Evolutionary conservation across 371 early-diverging fungal species (phyloP).

Genomic region (Chytridiales sp.): DNA sequence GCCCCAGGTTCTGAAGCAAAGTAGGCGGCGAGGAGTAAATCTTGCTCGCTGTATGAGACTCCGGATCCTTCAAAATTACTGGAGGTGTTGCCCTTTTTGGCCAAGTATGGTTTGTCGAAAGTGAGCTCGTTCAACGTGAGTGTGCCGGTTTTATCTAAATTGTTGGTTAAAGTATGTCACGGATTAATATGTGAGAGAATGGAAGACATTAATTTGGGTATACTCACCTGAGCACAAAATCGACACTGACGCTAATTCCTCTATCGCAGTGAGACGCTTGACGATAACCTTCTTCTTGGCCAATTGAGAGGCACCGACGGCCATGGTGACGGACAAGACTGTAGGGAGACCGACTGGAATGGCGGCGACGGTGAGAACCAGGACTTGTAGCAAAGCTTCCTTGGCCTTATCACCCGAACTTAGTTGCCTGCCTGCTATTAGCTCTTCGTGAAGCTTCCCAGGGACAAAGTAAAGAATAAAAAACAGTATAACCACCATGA

Average conservation of each 20-base stretch:
- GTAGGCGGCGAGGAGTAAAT: slow-evolving; percentile 81
- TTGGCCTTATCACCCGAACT: slow-evolving; percentile 37
- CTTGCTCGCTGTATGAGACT: slow-evolving; percentile 64
- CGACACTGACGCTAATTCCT: slow-evolving; percentile 92
- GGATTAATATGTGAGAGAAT: neutral
- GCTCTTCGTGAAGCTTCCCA: neutral
- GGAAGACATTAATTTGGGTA: neutral
- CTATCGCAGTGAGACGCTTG: slow-evolving; percentile 91
- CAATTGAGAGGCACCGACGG: slow-evolving; percentile 89
- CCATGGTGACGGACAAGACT: slow-evolving; percentile 96
- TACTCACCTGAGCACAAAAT: slow-evolving; percentile 73
- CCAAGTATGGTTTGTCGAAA: slow-evolving; percentile 79
- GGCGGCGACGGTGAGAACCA: slow-evolving; percentile 93
- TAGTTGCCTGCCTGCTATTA: neutral
- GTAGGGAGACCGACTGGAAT: slow-evolving; percentile 96
- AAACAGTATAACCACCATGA: slow-evolving; percentile 81
- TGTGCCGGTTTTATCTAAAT: slow-evolving; percentile 91
- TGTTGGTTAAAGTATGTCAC: neutral
- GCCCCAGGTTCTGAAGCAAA: slow-evolving; percentile 88
- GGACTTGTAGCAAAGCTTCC: slow-evolving; percentile 76
- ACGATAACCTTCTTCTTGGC: slow-evolving; percentile 93
- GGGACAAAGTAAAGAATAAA: slow-evolving; percentile 47
- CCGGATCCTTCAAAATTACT: slow-evolving; percentile 40
- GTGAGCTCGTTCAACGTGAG: slow-evolving; percentile 89
- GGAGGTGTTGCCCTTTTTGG: slow-evolving; percentile 50